Evolutionary conservation across 2,329 filamentous ascomycete genomes (phyloP).

Genomic region (Bimuria novae-zelandiae): DNA sequence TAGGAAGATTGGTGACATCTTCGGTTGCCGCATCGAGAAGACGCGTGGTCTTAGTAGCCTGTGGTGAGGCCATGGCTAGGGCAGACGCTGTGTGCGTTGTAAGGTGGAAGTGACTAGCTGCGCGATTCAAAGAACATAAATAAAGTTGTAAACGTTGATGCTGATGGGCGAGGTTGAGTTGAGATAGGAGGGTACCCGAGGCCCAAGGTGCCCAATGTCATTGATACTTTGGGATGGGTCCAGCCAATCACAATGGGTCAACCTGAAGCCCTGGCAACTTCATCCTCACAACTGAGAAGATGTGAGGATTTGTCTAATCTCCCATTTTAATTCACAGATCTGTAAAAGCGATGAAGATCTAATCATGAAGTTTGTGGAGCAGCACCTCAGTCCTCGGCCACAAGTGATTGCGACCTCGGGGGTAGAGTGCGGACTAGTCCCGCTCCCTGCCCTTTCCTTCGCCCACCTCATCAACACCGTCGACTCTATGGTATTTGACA

Average conservation of each 20-base stretch:
- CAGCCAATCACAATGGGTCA: neutral
- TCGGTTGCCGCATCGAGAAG: neutral
- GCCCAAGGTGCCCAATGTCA: neutral
- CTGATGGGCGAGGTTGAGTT: too few relatives aligned
- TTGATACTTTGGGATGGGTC: neutral
- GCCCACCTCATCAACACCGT: too few relatives aligned
- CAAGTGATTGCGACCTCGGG: too few relatives aligned
- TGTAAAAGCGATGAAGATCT: too few relatives aligned
- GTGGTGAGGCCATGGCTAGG: neutral
- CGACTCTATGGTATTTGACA: too few relatives aligned
- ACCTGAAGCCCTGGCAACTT: neutral
- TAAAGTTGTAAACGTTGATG: too few relatives aligned
- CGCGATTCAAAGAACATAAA: too few relatives aligned
- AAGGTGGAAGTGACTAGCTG: neutral
- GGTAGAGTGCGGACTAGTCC: too few relatives aligned
- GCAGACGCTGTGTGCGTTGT: neutral
- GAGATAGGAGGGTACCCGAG: neutral
- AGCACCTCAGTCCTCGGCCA: too few relatives aligned
- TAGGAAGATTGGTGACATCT: neutral
- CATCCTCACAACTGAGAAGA: neutral
- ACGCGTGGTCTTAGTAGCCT: slow-evolving; percentile 3
- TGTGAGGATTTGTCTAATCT: neutral
- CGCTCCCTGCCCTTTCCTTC: too few relatives aligned
- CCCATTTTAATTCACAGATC: neutral
- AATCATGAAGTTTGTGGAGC: too few relatives aligned